These are phyloP conservation scores for Psilocybe mexicana DNA, from an alignment of 1,284 basidiomycete species.

Conservation along the genomic window DNA sequence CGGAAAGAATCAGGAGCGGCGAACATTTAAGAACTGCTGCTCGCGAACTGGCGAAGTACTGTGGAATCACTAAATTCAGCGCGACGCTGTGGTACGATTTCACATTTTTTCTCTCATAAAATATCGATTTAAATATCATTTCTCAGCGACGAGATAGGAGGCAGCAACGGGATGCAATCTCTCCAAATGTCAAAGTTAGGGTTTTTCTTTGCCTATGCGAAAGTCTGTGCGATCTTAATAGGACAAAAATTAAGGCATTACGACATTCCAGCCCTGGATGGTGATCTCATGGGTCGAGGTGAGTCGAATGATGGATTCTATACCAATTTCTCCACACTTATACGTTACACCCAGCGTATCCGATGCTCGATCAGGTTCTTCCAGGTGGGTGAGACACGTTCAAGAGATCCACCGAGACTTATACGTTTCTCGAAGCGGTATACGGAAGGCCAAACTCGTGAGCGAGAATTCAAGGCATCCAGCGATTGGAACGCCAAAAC, in stretches of 20 bases:
- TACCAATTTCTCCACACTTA: neutral
- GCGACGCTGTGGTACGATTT: conserved; percentile 35
- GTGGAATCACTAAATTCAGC: conserved; percentile 37
- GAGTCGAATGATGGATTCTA: conserved; percentile 17
- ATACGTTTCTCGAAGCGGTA: conserved; percentile 23
- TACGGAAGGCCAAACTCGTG: conserved; percentile 33
- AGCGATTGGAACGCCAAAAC: neutral
- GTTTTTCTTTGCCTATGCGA: neutral
- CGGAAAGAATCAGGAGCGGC: conserved; percentile 35
- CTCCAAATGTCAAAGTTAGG: conserved; percentile 40
- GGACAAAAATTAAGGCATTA: conserved; percentile 20
- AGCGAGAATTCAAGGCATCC: neutral
- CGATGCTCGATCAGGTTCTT: conserved; percentile 30
- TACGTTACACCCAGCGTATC: conserved; percentile 21
- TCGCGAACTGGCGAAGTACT: conserved; percentile 30
- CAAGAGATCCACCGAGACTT: neutral
- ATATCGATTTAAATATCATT: neutral
- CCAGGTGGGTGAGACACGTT: conserved; percentile 28
- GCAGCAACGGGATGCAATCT: conserved; percentile 53
- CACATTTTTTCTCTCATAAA: neutral
- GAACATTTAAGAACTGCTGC: conserved; percentile 31
- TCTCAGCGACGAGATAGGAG: conserved; percentile 52
- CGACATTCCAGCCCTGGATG: conserved; percentile 43
- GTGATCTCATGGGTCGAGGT: conserved; percentile 51
- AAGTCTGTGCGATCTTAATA: neutral